Evolutionary conservation across 805 yeast species (phyloP).

Genomic region (Hanseniaspora lachancei): DNA sequence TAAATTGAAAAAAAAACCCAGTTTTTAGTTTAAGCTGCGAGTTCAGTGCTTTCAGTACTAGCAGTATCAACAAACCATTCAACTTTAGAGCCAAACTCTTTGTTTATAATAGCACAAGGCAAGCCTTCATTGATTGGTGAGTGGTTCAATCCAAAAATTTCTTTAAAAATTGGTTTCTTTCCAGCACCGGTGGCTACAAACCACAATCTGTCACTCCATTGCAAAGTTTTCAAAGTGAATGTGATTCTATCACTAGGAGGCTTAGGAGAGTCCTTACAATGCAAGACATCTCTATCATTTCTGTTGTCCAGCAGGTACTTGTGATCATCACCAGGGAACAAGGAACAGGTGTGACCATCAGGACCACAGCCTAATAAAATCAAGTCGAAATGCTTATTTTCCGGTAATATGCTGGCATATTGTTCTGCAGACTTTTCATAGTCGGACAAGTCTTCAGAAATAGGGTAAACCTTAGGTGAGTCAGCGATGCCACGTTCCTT

Average conservation of each 20-base stretch:
- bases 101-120: slow-evolving; percentile 69
- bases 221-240: slow-evolving; percentile 65
- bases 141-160: slow-evolving; percentile 38
- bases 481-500: slow-evolving; percentile 20
- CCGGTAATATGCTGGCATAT: slow-evolving; percentile 49
- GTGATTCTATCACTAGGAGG: slow-evolving; percentile 91
- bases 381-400: slow-evolving; percentile 37
- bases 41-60: slow-evolving; percentile 44
- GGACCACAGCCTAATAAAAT: slow-evolving; percentile 85
- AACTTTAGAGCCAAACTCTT: slow-evolving; percentile 39
- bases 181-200: slow-evolving; percentile 86
- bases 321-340: slow-evolving; percentile 65
- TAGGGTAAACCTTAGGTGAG: slow-evolving; percentile 51
- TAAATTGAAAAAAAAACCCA: background rate
- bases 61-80: slow-evolving; percentile 73
- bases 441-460: slow-evolving; percentile 45
- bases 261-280: slow-evolving; percentile 74
- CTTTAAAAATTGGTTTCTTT: slow-evolving; percentile 58
- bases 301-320: slow-evolving; percentile 40
- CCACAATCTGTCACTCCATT: slow-evolving; percentile 36
- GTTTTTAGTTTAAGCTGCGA: background rate
- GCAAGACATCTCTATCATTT: slow-evolving; percentile 38
- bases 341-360: slow-evolving; percentile 89
- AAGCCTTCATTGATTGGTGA: slow-evolving; percentile 34
- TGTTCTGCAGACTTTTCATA: slow-evolving; percentile 46